Evolutionary conservation across 2,329 filamentous ascomycete species (phyloP).

Genomic region (Thelonectria olida): DNA sequence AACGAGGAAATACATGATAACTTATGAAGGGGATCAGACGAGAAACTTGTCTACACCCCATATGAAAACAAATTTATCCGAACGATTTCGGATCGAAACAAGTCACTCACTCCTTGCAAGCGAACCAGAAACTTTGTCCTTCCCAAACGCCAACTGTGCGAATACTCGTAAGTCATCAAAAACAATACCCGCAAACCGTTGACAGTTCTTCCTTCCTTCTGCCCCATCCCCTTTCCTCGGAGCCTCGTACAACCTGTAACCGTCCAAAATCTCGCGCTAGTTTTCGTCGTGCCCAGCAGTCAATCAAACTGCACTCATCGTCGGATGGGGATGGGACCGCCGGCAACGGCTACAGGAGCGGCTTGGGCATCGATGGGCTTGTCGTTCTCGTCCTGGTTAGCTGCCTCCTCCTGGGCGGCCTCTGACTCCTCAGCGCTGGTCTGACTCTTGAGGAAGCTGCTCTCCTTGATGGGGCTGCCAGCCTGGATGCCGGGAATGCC

Average conservation of each 20-base stretch:
- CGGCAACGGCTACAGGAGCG: conserved; percentile 32
- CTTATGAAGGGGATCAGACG: neutral
- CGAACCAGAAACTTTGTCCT: conserved; percentile 39
- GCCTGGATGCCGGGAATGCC: conserved; percentile 63
- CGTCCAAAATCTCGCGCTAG: conserved; percentile 19
- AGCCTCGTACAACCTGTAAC: conserved; percentile 28
- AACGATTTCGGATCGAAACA: conserved; percentile 34
- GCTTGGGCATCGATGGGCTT: conserved; percentile 52
- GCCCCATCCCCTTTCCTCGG: conserved; percentile 12
- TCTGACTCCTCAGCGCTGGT: conserved; percentile 66
- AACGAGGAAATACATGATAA: conserved; percentile 22
- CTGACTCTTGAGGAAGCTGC: conserved; percentile 84
- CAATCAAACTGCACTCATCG: conserved; percentile 51
- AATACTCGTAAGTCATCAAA: conserved; percentile 42
- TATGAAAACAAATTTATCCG: conserved; percentile 34
- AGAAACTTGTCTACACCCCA: neutral
- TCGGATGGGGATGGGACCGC: conserved; percentile 69
- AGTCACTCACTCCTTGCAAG: conserved; percentile 30
- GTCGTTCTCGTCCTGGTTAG: conserved; percentile 31
- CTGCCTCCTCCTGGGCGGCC: neutral
- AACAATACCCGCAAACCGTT: conserved; percentile 30
- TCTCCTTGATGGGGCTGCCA: conserved; percentile 89
- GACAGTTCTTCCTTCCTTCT: conserved; percentile 9
- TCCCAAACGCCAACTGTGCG: conserved; percentile 43
- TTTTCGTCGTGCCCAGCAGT: neutral